Conservation (phyloP, 345 rosid genomes). For the Triadica sebifera region DNA sequence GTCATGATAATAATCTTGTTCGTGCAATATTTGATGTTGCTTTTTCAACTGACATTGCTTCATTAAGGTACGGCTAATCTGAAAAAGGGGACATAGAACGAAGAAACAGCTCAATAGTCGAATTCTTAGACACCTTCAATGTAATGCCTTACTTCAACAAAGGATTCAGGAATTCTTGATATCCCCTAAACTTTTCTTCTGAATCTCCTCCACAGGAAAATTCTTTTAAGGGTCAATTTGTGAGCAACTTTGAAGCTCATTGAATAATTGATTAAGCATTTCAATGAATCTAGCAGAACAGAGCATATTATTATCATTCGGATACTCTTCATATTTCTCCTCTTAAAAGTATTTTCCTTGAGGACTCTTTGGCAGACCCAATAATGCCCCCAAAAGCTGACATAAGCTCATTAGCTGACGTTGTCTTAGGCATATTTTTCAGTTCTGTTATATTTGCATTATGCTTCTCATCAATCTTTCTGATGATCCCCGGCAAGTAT, state of each 20-base stretch:
- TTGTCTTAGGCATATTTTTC: slow-evolving; percentile 26
- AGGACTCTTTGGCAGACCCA: slow-evolving; percentile 41
- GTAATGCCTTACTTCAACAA: slow-evolving; percentile 31
- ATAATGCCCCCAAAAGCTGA: slow-evolving; percentile 42
- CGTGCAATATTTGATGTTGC: not conserved
- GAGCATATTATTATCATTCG: slow-evolving; percentile 31
- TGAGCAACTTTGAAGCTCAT: slow-evolving; percentile 4
- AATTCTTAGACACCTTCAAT: slow-evolving; percentile 4
- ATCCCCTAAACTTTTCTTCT: slow-evolving; percentile 23
- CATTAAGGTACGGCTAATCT: not conserved
- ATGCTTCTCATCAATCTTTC: slow-evolving; percentile 37
- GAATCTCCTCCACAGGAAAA: slow-evolving; percentile 31
- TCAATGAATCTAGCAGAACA: slow-evolving; percentile 30
- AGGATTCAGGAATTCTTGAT: slow-evolving; percentile 8
- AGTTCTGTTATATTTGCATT: slow-evolving; percentile 8
- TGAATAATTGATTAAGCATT: slow-evolving; percentile 22
- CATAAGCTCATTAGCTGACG: slow-evolving; percentile 34
- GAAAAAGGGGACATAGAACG: no score
- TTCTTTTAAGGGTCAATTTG: slow-evolving; percentile 7
- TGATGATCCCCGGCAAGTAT: slow-evolving; percentile 35
- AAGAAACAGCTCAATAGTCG: no score
- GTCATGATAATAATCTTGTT: not conserved
- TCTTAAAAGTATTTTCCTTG: slow-evolving; percentile 36
- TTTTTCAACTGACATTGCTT: not conserved
- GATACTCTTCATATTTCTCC: slow-evolving; percentile 50